phyloP scores from a whole-genome alignment of 2,329 filamentous ascomycete genomes.

The Achaetomium macrosporum region DNA sequence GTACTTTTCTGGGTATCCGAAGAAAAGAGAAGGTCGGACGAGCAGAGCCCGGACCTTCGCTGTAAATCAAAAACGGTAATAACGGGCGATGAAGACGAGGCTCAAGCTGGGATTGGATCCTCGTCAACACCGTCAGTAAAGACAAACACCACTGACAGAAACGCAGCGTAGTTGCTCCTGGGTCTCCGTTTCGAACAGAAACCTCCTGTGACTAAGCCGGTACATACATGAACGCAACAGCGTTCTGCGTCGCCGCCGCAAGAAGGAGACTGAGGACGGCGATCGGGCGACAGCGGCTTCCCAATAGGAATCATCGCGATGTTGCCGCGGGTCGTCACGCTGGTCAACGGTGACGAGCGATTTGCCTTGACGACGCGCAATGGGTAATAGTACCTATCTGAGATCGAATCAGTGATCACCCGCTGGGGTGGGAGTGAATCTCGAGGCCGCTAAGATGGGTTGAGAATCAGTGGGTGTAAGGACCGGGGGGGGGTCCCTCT shows the following conservation, averaged over 20 bases:
- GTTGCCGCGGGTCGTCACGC: constrained; percentile 9
- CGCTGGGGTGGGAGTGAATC: constrained; percentile 15
- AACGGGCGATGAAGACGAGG: not conserved
- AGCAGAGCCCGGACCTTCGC: constrained; percentile 3
- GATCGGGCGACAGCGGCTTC: constrained; percentile 7
- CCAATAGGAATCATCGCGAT: constrained; percentile 12
- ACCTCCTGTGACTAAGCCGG: constrained; percentile 14
- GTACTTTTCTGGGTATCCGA: constrained; percentile 17
- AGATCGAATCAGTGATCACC: constrained; percentile 28
- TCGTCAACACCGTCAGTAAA: constrained; percentile 1
- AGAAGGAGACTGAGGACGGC: constrained; percentile 1
- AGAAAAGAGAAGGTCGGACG: constrained; percentile 15
- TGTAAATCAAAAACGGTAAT: not conserved
- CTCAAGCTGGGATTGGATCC: constrained; percentile 12
- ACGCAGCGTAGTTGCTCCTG: constrained; percentile 2
- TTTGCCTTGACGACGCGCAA: constrained; percentile 5
- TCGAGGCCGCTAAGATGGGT: not conserved
- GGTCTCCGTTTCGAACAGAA: constrained; percentile 15
- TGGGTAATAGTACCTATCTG: constrained; percentile 22
- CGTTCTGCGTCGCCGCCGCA: not conserved
- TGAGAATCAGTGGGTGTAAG: not conserved
- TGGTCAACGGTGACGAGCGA: constrained; percentile 2
- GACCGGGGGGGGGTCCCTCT: constrained; percentile 9
- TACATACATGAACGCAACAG: constrained; percentile 11
- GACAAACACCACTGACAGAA: not conserved